Evolutionary conservation across 305 asterid species (phyloP).

Genomic region (Solanum aculeatissimum): DNA sequence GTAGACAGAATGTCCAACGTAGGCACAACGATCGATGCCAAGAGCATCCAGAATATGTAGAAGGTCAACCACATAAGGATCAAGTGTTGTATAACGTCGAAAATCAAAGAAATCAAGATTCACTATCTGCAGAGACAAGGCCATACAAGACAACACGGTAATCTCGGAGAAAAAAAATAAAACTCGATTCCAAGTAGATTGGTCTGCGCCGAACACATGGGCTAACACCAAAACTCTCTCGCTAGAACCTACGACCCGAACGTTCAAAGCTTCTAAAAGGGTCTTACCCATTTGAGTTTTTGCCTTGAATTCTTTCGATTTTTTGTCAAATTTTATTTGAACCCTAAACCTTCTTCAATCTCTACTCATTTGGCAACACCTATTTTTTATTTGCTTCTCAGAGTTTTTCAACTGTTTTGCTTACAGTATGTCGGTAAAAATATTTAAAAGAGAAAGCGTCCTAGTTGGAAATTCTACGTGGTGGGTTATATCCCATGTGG

Average conservation of each 20-base stretch:
- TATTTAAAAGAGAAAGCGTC: no score
- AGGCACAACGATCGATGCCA: slow-evolving; percentile 19
- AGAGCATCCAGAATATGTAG: slow-evolving; percentile 26
- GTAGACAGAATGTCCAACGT: slow-evolving; percentile 41
- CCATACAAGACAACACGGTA: slow-evolving; percentile 26
- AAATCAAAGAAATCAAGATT: slow-evolving; percentile 43
- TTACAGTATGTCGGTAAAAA: no score
- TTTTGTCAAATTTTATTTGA: no score
- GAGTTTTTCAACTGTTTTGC: no score
- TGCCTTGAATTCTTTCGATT: no score
- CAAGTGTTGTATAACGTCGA: slow-evolving; percentile 28
- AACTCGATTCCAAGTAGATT: slow-evolving; percentile 37
- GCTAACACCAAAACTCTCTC: slow-evolving; percentile 23
- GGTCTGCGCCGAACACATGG: slow-evolving; percentile 39
- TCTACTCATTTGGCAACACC: no score
- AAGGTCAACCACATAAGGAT: slow-evolving; percentile 34
- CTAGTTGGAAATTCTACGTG: no score
- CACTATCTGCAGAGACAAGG: slow-evolving; percentile 40
- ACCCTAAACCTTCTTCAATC: no score
- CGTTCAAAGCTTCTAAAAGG: slow-evolving; percentile 25
- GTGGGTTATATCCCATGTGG: no score
- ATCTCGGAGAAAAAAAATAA: slow-evolving; percentile 19
- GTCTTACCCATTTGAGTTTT: slow-evolving; percentile 12
- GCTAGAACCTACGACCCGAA: slow-evolving; percentile 28
- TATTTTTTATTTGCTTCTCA: no score